Evolutionary conservation across 106 monocot genomes (phyloP), one percentile per base, ranked within the genome.

Genomic region (Phalaenopsis equestris): DNA sequence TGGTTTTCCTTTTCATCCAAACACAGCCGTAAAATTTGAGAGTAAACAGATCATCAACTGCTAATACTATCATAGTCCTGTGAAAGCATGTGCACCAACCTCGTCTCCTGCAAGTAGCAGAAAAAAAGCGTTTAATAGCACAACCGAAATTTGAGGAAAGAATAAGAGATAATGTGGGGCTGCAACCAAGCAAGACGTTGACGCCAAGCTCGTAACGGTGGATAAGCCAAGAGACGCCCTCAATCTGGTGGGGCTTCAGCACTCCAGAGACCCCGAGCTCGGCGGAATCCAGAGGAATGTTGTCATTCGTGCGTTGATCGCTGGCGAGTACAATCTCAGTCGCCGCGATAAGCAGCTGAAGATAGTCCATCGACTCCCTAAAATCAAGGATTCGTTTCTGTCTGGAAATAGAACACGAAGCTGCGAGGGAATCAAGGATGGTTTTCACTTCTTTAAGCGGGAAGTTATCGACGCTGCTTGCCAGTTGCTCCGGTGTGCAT

Each of bases 221-320:
- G 76, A 95, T 42, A 72, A 99, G 95, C 99, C 99, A 99, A 3
- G 93, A 85, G 46, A 92, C 84, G 43, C 99, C 99, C 65, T 95
- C 90, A 78, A 95, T 56, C 85, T 95, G 99, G 90, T 99, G 90
- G 41, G 91, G 90, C 67, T 93, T 99, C 75, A 95, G 84, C 24
- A 76, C 76, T 58, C 90, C 99, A 46, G 90, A 79, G 68, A 99
- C 88, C 17, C 90, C 85, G 76, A 93, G 80, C 10, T 89, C 84
- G 39, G 84, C 36, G 48, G 87, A 82, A 55, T 87, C 77, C 58
- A 84, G 58, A 21, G 78, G 80, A 5, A 52, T 23, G 8, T 67
- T 37, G 8, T 16, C 80, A 7, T 74, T 42, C 19, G 41, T 81
- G 1, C 61, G 77, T 42, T 80, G 80, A 73, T 99, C 93, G 57